phyloP scores from a whole-genome alignment of 805 yeast species.

The Candida hungchunana region DNA sequence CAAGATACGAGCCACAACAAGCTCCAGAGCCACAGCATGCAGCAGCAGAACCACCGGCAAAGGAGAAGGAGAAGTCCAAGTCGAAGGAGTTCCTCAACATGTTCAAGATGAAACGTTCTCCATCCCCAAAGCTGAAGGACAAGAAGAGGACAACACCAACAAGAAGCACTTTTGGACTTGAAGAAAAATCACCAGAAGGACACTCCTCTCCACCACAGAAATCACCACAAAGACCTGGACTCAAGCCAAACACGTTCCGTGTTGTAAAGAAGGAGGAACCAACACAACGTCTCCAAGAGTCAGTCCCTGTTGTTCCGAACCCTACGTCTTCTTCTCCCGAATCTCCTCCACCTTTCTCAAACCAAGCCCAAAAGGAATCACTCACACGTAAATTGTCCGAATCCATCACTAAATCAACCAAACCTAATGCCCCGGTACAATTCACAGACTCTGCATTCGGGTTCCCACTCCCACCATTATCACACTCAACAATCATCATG shows the following conservation, averaged over 20 bases:
- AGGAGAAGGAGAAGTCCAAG: slow-evolving; percentile 17
- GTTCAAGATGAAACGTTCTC: slow-evolving; percentile 26
- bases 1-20: slow-evolving; percentile 4
- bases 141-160: slow-evolving; percentile 10
- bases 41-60: slow-evolving; percentile 6
- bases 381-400: slow-evolving; percentile 27
- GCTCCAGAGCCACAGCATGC: slow-evolving; percentile 12
- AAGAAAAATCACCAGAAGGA: slow-evolving; percentile 8
- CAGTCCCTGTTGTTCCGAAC: slow-evolving; percentile 18
- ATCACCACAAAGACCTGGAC: slow-evolving; percentile 19
- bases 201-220: slow-evolving; percentile 2
- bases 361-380: slow-evolving; percentile 20
- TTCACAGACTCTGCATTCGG: slow-evolving; percentile 83
- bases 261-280: slow-evolving; percentile 7
- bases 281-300: slow-evolving; percentile 15
- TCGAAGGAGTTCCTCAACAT: slow-evolving; percentile 25
- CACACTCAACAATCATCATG: slow-evolving; percentile 74
- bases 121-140: slow-evolving; percentile 19
- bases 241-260: slow-evolving; percentile 15
- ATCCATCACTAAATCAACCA: slow-evolving; percentile 32
- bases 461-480: slow-evolving; percentile 78
- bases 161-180: slow-evolving; percentile 14
- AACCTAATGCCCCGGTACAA: slow-evolving; percentile 53
- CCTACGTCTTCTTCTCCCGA: not conserved
- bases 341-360: too few species aligned